Base-by-base conservation (phyloP, 257 asterid species). In the Solanum clarkiae region DNA sequence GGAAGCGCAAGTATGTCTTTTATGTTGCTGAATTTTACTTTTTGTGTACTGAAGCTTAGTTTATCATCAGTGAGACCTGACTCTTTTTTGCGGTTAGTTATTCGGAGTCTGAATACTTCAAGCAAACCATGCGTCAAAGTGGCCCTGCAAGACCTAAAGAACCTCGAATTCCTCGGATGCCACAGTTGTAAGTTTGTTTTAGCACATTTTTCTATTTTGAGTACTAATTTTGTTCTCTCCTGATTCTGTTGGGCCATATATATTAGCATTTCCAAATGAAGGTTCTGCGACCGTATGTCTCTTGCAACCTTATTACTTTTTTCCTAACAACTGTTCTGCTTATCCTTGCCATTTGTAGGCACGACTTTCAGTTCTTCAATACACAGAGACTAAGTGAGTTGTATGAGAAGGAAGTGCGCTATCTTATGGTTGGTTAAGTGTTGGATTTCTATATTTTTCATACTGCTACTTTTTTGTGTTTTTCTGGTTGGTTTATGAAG, bases 161-260 rank as follows among this genome's bases (percentile, higher is more conserved):
- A 92, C 99, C 99, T 87, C 94, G 99, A 84, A 97, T 97, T 87
- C 99, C 99, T 84, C 98, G 99, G 85, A 97, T 97, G 99, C 99
- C 99, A 4, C 99, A 95, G 92, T 85, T 97, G 99, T 97, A 90
- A 89, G 94, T 22, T 29, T 9, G 1, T 54, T 47, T 53, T 79
- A 29, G 66, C 83, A 16, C 29, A 24, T 54, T 79, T 79, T 79
- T 54, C 18, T 77, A 51, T 29, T 79, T 26, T 53, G 65, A 16
- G 47, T 5, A 16, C 45, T 77, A 26, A 7, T 77, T 47, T 16
- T 79, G 66, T 54, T 79, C 63, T 79, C 47, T 24, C 66, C 49
- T 77, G 82, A 26, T 51, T 51, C 47, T 79, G 18, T 26, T 79
- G 65, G 11, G 29, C 29, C 83, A 53, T 79, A 16, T 29, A 29